Evolutionary conservation across 768 basidiomycete genomes (phyloP).

Genomic region (Auriculariales sp.): DNA sequence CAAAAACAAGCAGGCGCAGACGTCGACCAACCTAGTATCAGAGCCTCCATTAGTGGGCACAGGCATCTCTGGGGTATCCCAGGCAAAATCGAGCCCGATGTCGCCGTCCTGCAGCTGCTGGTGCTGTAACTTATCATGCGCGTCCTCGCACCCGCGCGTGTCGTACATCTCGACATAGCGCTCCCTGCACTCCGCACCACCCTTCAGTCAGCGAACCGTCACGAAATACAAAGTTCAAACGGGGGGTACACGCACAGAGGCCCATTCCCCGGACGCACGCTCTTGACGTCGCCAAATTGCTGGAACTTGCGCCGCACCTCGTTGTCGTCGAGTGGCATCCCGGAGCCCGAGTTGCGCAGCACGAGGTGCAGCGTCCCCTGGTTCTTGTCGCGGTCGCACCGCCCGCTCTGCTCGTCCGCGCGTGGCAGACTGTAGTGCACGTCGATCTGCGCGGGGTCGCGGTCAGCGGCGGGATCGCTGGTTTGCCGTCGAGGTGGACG

Average conservation of each 20-base stretch:
- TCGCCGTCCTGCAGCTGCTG: conserved; percentile 72
- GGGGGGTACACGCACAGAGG: conserved; percentile 33
- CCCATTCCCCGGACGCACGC: conserved; percentile 48
- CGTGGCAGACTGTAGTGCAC: conserved; percentile 95
- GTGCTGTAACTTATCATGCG: conserved; percentile 67
- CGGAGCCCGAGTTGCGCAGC: conserved; percentile 52
- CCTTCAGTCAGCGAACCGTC: conserved; percentile 5
- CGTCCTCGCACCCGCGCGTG: conserved; percentile 65
- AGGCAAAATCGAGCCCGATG: conserved; percentile 77
- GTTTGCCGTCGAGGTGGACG: background rate
- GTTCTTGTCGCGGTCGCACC: conserved; percentile 61
- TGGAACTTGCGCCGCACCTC: conserved; percentile 80
- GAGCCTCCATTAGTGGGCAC: conserved; percentile 31
- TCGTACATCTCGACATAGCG: conserved; percentile 93
- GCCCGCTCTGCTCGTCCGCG: conserved; percentile 55
- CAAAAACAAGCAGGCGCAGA: conserved; percentile 2
- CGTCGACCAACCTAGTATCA: conserved; percentile 18
- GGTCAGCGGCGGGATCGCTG: background rate
- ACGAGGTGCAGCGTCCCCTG: conserved; percentile 79
- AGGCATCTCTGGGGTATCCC: conserved; percentile 53
- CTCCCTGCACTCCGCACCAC: conserved; percentile 33
- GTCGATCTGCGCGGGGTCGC: conserved; percentile 86
- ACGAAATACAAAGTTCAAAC: background rate
- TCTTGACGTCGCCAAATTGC: conserved; percentile 82
- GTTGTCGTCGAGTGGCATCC: conserved; percentile 62